phyloP scores from a whole-genome alignment of 2,329 filamentous ascomycete genomes.

The Aspergillus fijiensis region DNA sequence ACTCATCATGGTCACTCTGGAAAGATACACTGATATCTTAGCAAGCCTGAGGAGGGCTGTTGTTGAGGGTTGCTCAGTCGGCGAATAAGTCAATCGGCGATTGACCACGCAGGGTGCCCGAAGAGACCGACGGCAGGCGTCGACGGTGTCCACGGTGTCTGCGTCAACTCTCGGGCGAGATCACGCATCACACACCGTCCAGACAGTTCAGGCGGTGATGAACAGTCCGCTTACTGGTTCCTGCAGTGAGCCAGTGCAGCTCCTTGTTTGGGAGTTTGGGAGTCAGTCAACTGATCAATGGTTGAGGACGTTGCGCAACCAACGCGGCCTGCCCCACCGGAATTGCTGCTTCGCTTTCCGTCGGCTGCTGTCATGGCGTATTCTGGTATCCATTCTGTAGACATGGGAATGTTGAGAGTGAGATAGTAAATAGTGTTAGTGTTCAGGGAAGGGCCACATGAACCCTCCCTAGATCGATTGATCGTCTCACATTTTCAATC shows the following conservation, averaged over 20 bases:
- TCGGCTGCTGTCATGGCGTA: conserved; percentile 21
- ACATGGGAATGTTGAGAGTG: neutral
- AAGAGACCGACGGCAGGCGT: neutral
- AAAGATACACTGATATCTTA: neutral
- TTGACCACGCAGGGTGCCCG: neutral
- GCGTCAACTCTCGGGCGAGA: neutral
- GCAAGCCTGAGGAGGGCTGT: too few relatives aligned
- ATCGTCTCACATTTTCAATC: neutral
- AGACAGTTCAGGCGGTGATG: neutral
- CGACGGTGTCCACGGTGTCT: too few relatives aligned
- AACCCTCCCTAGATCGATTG: neutral
- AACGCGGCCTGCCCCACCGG: conserved; percentile 25
- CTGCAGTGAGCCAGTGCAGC: neutral
- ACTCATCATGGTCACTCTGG: neutral
- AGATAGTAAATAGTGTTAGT: neutral
- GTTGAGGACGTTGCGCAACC: conserved; percentile 8
- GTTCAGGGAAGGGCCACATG: neutral
- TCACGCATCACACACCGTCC: neutral
- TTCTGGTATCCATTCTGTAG: conserved; percentile 3
- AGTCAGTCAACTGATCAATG: neutral
- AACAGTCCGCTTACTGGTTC: too few relatives aligned
- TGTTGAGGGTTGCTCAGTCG: neutral
- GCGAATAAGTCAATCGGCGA: neutral
- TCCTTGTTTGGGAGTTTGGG: neutral
- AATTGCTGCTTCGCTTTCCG: conserved; percentile 20